Conservation (phyloP, 192 early-diverging fungal genomes). For the Rhizoclosmatium sp. region DNA sequence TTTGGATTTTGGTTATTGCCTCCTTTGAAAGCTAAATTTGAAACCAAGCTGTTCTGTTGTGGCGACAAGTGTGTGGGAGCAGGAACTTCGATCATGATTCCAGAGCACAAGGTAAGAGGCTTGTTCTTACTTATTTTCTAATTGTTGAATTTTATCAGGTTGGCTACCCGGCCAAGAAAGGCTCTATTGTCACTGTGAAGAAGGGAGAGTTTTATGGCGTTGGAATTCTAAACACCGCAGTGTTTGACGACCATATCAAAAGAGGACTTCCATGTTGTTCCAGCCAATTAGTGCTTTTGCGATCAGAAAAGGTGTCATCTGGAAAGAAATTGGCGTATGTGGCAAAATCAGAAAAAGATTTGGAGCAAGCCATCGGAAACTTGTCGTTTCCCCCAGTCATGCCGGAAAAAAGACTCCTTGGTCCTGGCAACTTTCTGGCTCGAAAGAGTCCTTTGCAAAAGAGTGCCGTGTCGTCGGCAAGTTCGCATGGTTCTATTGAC, state of each 20-base stretch:
- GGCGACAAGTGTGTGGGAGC: conserved; percentile 29
- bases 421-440: neutral
- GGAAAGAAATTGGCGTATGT: neutral
- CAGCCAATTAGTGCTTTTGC: conserved; percentile 21
- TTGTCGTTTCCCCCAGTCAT: conserved; percentile 1
- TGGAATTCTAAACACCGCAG: conserved; percentile 28
- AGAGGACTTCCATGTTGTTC: conserved; percentile 23
- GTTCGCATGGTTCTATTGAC: neutral
- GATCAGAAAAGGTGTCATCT: conserved; percentile 22
- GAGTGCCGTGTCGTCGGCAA: neutral
- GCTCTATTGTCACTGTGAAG: conserved; percentile 34
- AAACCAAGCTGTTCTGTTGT: conserved; percentile 33
- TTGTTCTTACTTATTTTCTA: neutral
- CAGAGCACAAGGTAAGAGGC: conserved; percentile 21
- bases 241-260: conserved; percentile 34
- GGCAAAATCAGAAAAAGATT: neutral
- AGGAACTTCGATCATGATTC: conserved; percentile 37
- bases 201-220: conserved; percentile 36
- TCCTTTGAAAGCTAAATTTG: conserved; percentile 14
- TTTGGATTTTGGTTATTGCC: conserved; percentile 41
- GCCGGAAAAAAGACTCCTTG: neutral
- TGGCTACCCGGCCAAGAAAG: conserved; percentile 36
- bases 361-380: conserved; percentile 1
- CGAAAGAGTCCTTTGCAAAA: neutral
- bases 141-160: neutral